Conservation (phyloP, 2,329 filamentous ascomycete species). For the Pseudogymnoascus sp. region DNA sequence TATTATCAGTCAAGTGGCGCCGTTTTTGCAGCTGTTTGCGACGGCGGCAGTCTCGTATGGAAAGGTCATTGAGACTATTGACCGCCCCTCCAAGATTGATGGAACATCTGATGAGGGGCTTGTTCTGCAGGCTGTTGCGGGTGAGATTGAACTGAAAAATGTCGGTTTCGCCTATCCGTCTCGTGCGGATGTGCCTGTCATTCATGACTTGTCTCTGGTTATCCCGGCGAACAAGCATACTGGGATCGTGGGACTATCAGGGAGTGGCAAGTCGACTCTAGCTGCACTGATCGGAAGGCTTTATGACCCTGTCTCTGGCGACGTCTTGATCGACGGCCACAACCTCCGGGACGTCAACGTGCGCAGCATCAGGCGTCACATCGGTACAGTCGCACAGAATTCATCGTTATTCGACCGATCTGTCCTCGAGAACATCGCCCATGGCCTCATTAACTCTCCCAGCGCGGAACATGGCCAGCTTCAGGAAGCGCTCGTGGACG, state of each 20-base stretch:
- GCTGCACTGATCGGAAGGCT: constrained; percentile 35
- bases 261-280: constrained; percentile 35
- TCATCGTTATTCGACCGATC: constrained; percentile 31
- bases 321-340: constrained; percentile 27
- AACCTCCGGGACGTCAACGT: constrained; percentile 20
- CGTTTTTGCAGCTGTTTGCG: constrained; percentile 42
- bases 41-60: constrained; percentile 10
- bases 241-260: constrained; percentile 37
- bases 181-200: constrained; percentile 23
- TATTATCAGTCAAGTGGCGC: constrained; percentile 42
- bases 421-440: constrained; percentile 43
- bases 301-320: constrained; percentile 40
- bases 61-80: constrained; percentile 35
- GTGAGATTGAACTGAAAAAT: constrained; percentile 27
- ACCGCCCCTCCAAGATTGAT: constrained; percentile 28
- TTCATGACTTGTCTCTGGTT: constrained; percentile 26
- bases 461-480: constrained; percentile 35
- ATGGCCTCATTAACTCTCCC: constrained; percentile 36
- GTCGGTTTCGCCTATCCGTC: constrained; percentile 30
- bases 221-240: constrained; percentile 30
- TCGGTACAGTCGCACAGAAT: constrained; percentile 14
- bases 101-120: constrained; percentile 17
- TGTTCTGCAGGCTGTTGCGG: constrained; percentile 14
- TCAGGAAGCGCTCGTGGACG: constrained; percentile 28
- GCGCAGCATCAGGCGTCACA: constrained; percentile 16